phyloP scores from a whole-genome alignment of 2,329 filamentous ascomycete species.

The Colletotrichum higginsianum region DNA sequence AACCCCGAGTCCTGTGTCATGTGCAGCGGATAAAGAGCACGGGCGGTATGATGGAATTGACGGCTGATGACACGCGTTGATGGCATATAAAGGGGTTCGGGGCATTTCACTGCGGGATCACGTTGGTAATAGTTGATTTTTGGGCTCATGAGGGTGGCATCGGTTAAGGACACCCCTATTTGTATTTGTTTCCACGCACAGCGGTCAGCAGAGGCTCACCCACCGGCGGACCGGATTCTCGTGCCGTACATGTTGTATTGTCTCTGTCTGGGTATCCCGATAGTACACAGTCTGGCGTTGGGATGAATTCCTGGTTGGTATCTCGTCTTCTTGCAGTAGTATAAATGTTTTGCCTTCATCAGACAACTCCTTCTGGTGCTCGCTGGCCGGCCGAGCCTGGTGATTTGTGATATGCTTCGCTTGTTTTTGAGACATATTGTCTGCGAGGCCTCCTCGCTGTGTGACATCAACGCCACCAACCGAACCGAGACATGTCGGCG shows the following conservation, averaged over 20 bases:
- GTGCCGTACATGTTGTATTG: conserved; percentile 11
- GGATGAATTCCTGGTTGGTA: conserved; percentile 2
- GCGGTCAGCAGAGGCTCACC: neutral
- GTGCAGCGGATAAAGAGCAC: conserved; percentile 85
- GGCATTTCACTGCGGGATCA: conserved; percentile 30
- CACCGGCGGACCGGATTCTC: neutral
- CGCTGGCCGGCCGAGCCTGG: neutral
- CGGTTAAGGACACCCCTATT: conserved; percentile 20
- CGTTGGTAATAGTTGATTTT: conserved; percentile 29
- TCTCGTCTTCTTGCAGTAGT: neutral
- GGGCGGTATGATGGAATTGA: conserved; percentile 36
- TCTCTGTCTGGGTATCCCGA: conserved; percentile 1
- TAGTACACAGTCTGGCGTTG: conserved; percentile 15
- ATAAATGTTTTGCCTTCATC: neutral
- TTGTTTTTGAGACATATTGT: neutral
- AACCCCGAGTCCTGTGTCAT: conserved; percentile 96
- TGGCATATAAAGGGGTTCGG: conserved; percentile 35
- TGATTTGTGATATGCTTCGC: neutral
- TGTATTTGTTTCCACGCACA: conserved; percentile 29
- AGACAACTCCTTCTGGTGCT: neutral
- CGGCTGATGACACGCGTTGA: conserved; percentile 41
- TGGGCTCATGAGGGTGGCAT: conserved; percentile 34
- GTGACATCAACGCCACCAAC: neutral
- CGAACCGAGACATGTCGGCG: neutral
- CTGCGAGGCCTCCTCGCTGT: neutral